Evolutionary conservation across 495 filamentous ascomycete genomes (phyloP).

Genomic region (Penicillium ochrochloron): DNA sequence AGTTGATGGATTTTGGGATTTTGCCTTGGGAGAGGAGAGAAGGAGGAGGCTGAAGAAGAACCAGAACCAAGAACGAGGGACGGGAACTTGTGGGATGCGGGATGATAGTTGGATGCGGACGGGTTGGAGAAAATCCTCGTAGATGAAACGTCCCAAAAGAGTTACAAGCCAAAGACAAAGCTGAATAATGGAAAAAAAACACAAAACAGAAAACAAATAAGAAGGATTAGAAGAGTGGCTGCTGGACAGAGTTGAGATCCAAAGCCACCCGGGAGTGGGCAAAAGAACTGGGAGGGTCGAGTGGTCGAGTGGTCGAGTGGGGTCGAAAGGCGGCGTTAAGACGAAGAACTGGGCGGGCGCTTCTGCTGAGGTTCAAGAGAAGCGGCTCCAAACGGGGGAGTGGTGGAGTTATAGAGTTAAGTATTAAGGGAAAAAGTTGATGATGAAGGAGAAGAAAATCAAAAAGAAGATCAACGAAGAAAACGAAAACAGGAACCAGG

Average conservation of each 20-base stretch:
- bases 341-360: background rate
- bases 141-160: background rate
- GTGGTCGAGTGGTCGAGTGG: background rate
- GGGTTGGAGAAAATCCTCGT: background rate
- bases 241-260: constrained; percentile 4
- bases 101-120: background rate
- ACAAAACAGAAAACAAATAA: background rate
- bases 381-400: constrained; percentile 2
- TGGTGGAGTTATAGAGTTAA: background rate
- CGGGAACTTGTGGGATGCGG: background rate
- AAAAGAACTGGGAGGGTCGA: constrained; percentile 1
- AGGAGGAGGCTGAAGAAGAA: background rate
- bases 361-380: background rate
- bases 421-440: background rate
- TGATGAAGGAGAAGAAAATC: background rate
- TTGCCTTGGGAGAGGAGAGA: background rate
- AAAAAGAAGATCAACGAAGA: background rate
- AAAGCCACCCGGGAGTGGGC: constrained; percentile 8
- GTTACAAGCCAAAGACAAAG: background rate
- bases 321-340: background rate
- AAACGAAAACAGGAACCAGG: constrained; percentile 9
- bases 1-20: background rate
- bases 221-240: background rate
- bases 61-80: background rate
- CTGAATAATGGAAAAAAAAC: background rate